phyloP scores from a whole-genome alignment of 2,329 filamentous ascomycete genomes.

The Pezicula neosporulosa region DNA sequence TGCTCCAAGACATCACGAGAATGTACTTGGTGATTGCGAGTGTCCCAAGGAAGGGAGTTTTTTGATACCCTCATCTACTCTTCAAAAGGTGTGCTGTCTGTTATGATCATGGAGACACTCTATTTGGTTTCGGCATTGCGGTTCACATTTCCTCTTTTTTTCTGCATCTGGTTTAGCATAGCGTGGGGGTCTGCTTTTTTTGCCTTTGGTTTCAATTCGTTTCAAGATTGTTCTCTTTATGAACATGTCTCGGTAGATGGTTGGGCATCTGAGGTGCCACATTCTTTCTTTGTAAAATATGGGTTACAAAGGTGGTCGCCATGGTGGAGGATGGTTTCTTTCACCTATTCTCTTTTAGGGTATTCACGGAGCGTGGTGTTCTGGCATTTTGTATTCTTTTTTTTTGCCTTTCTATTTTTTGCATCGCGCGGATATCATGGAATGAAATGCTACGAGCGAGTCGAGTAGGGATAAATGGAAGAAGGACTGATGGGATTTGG shows the following conservation, averaged over 20 bases:
- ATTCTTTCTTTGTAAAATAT: slow-evolving; percentile 1
- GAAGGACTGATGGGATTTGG: too few species aligned
- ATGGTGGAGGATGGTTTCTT: too few species aligned
- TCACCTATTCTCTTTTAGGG: too few species aligned
- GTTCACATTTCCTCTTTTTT: not conserved
- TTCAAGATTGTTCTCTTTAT: not conserved
- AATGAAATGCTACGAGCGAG: too few species aligned
- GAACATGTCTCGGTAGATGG: slow-evolving; percentile 1
- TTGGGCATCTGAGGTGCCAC: not conserved
- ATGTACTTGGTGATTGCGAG: not conserved
- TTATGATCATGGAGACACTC: not conserved
- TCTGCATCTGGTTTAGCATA: not conserved
- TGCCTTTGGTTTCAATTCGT: not conserved
- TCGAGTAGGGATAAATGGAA: too few species aligned
- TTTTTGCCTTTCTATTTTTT: too few species aligned
- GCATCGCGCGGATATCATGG: too few species aligned
- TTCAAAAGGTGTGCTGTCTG: not conserved
- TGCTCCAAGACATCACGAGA: not conserved
- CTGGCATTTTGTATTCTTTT: too few species aligned
- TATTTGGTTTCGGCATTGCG: not conserved
- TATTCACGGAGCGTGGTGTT: too few species aligned
- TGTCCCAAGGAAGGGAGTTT: not conserved
- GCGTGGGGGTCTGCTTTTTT: not conserved
- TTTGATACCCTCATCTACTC: slow-evolving; percentile 1
- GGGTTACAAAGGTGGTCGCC: not conserved